These are phyloP conservation scores for Fagopyrum homotropicum DNA, from an alignment of 148 eudicot genomes.

Conservation along the genomic window DNA sequence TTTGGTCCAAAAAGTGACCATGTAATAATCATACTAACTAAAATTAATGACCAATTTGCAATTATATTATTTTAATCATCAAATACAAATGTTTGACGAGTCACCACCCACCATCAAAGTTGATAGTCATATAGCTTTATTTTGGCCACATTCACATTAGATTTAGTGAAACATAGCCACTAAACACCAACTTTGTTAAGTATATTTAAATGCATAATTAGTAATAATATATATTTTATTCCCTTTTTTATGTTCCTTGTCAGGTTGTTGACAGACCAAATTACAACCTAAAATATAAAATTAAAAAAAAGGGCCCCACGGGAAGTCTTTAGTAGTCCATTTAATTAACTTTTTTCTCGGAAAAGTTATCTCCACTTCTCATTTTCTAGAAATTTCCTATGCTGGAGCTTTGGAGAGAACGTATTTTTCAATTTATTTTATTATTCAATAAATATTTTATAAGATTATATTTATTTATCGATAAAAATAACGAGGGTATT, in stretches of 20 bases:
- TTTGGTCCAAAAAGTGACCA: no score
- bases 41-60: no score
- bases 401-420: no score
- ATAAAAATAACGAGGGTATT: no score
- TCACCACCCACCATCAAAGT: not conserved
- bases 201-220: slow-evolving; percentile 3
- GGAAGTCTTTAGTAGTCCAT: not conserved
- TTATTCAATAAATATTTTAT: no score
- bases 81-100: not conserved
- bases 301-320: not conserved
- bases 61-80: no score
- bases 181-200: not conserved
- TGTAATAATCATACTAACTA: no score
- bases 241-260: not conserved
- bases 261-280: slow-evolving; percentile 7
- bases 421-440: no score
- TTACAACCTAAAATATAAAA: not conserved
- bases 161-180: not conserved
- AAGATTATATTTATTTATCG: no score
- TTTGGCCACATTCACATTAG: not conserved
- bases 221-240: not conserved
- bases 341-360: not conserved
- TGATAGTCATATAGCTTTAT: not conserved
- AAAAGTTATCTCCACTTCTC: not conserved
- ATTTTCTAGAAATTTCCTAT: no score